phyloP scores from a whole-genome alignment of 345 rosid genomes.

The Toxicodendron radicans region DNA sequence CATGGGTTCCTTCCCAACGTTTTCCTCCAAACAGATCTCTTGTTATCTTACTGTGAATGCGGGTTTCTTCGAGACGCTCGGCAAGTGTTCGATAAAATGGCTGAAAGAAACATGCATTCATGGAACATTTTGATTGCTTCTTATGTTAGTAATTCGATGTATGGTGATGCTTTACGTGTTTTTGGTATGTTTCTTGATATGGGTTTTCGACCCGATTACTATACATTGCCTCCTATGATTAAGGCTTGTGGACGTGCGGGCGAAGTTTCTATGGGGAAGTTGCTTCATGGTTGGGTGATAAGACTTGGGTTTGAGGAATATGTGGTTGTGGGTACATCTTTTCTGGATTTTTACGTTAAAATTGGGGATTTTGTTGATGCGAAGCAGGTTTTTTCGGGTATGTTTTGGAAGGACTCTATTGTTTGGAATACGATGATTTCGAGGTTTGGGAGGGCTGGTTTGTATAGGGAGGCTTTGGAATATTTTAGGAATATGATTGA shows the following conservation, averaged over 20 bases:
- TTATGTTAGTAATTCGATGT: slow-evolving; percentile 22
- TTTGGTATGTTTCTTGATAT: neutral
- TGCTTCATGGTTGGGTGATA: slow-evolving; percentile 27
- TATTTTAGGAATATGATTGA: slow-evolving; percentile 17
- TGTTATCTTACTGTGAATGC: slow-evolving; percentile 15
- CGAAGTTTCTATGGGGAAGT: slow-evolving; percentile 13
- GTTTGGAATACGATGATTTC: slow-evolving; percentile 32
- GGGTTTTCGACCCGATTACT: slow-evolving; percentile 29
- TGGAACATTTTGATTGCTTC: slow-evolving; percentile 29
- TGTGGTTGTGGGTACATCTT: slow-evolving; percentile 27
- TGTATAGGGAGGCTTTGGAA: slow-evolving; percentile 21
- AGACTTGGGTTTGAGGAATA: slow-evolving; percentile 28
- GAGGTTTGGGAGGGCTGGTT: slow-evolving; percentile 23
- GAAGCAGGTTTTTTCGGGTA: slow-evolving; percentile 12
- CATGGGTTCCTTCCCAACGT: slow-evolving; percentile 11
- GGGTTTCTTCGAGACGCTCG: slow-evolving; percentile 21
- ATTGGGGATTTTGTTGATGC: slow-evolving; percentile 21
- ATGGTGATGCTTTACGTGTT: slow-evolving; percentile 16
- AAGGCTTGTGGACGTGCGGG: slow-evolving; percentile 17
- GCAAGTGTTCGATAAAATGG: slow-evolving; percentile 21
- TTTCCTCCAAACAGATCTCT: slow-evolving; percentile 24
- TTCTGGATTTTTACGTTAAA: slow-evolving; percentile 28
- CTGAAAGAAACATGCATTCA: slow-evolving; percentile 24
- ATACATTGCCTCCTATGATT: slow-evolving; percentile 27
- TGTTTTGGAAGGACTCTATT: slow-evolving; percentile 25